Base-by-base conservation (phyloP, 176 grass and related monocot species). In the Zoysia japonica region DNA sequence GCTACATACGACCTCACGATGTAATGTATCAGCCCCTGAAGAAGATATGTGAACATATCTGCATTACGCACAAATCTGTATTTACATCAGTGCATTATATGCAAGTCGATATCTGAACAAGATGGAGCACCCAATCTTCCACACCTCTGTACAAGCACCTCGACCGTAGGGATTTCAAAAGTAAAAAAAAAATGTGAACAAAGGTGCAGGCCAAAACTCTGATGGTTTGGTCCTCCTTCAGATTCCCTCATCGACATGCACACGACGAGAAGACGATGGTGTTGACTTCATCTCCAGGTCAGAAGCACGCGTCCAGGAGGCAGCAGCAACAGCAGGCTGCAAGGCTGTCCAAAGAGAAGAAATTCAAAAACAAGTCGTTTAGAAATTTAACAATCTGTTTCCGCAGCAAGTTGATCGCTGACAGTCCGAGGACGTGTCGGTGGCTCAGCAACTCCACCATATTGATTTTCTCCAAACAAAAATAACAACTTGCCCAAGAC, bases 261-360 rank as follows among this genome's bases (percentile, higher is more conserved):
- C 19, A 16, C 19, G 12, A 40, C 4, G 4, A 71, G 45, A 54
- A 16, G 16, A 82, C 9, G 37, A 46, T 11, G 9, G 7, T 39
- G 20, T 16, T 55, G 14, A 20, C 47, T 13, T 28, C 5, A 11
- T n/a, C 17, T 47, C 17, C 71, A 38, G 53, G 15, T 80, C 50
- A 80, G 76, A 83, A 84, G 76, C 88, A 87, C 1, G 76, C 70
- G 50, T 90, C 88, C 80, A 90, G 20, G 35, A 90, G 52, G 71
- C 88, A 90, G 75, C 88, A 83, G 48, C 80, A 87, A 14, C 88
- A 90, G 19, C 74, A 61, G 2, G 79, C 88, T 11, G 75, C 84
- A 44, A 86, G 56, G 5, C 80, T 86, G 75, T 4, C 20, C 16
- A 46, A 10, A 10, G 40, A 71, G 19, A 40, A 19, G 15, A 6